These are phyloP conservation scores for Yamadazyma ubonensis DNA, from an alignment of 805 yeast genomes.

Conservation along the genomic window DNA sequence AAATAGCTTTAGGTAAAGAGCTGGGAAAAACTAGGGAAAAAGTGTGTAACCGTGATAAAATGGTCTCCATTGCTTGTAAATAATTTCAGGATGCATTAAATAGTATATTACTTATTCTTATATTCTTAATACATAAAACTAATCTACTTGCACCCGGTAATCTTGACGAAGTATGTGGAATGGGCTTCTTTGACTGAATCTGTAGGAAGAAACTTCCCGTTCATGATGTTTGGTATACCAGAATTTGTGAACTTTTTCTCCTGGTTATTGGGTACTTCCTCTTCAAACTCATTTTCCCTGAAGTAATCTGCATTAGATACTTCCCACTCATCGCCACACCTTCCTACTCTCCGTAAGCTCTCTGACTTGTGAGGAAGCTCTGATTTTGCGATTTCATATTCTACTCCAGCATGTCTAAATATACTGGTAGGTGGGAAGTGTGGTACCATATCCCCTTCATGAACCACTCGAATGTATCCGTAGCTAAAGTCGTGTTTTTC, in stretches of 20 bases:
- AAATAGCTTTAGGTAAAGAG: conserved; percentile 46
- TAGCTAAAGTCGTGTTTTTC: conserved; percentile 22
- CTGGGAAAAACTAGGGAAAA: conserved; percentile 60
- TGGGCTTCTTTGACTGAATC: conserved; percentile 30
- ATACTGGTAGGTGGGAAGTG: conserved; percentile 52
- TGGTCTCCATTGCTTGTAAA: conserved; percentile 43
- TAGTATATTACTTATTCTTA: no score
- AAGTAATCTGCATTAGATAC: conserved; percentile 1
- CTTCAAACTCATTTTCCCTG: neutral
- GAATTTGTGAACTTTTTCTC: no score
- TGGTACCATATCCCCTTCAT: conserved; percentile 59
- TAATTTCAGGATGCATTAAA: no score
- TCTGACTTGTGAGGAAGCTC: conserved; percentile 35
- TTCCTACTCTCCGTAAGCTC: conserved; percentile 18
- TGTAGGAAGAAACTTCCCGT: conserved; percentile 19
- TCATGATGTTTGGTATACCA: no score
- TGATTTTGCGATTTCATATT: conserved; percentile 44
- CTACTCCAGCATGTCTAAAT: conserved; percentile 50
- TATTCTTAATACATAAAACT: no score
- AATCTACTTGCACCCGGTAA: conserved; percentile 28
- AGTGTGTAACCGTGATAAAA: conserved; percentile 44
- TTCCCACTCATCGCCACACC: conserved; percentile 2
- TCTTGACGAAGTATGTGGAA: conserved; percentile 28
- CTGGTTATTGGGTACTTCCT: no score
- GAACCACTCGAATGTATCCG: conserved; percentile 57